Evolutionary conservation across 1,284 basidiomycete genomes (phyloP).

Genomic region (Rhodotorula sp.): DNA sequence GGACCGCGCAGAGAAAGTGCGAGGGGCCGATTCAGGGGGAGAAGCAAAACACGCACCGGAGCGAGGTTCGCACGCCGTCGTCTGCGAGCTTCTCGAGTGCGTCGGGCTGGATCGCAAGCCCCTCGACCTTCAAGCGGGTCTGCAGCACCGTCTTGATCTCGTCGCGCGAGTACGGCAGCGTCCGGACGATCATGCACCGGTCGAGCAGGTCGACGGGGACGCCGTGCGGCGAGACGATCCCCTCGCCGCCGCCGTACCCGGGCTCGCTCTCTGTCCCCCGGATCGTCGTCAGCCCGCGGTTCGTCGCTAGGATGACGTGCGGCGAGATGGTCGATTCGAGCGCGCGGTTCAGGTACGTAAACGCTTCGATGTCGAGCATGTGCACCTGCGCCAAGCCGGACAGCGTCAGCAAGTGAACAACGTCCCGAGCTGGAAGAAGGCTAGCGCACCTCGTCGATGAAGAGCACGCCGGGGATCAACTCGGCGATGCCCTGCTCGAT

Average conservation of each 20-base stretch:
- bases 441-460: conserved; percentile 87
- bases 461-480: conserved; percentile 94
- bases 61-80: conserved; percentile 79
- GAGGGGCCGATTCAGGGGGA: conserved; percentile 77
- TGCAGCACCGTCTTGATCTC: conserved; percentile 87
- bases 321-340: conserved; percentile 96
- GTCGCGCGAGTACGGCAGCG: conserved; percentile 76
- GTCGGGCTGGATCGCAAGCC: conserved; percentile 71
- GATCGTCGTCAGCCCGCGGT: conserved; percentile 87
- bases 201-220: conserved; percentile 92
- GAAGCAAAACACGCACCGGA: conserved; percentile 62
- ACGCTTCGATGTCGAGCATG: conserved; percentile 99
- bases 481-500: conserved; percentile 98
- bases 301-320: conserved; percentile 94
- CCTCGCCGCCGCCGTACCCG: conserved; percentile 56
- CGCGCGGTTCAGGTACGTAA: conserved; percentile 95
- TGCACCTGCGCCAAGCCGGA: conserved; percentile 67
- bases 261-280: conserved; percentile 72
- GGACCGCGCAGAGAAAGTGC: not conserved
- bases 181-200: conserved; percentile 95
- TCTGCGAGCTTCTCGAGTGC: conserved; percentile 79
- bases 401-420: not conserved
- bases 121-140: conserved; percentile 82
- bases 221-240: conserved; percentile 89
- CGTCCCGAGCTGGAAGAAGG: not conserved